A percentile compares a stretch with the other conserved stretches of the same genome.
Conservation (phyloP, 2,329 filamentous ascomycete genomes). For the Penicillium griseofulvum region DNA sequence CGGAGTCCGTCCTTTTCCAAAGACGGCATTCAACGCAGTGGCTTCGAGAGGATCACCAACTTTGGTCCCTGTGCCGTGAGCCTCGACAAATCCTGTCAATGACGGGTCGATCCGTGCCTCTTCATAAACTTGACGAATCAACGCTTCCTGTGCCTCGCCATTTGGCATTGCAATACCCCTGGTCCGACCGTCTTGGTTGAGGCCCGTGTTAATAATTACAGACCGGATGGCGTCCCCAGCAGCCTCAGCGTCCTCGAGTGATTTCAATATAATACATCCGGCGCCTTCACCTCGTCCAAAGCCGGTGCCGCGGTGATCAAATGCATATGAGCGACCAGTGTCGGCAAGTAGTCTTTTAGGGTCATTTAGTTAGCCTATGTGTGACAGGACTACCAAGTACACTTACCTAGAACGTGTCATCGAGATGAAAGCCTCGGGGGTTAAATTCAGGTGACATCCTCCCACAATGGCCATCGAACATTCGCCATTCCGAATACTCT, state of each 20-base stretch:
- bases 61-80: constrained; percentile 45
- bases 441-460: constrained; percentile 27
- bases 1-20: constrained; percentile 19
- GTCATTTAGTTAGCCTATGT: not conserved
- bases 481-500: constrained; percentile 26
- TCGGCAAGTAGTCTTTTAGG: constrained; percentile 20
- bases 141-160: constrained; percentile 35
- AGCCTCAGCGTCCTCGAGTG: constrained; percentile 25
- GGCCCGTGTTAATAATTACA: constrained; percentile 20
- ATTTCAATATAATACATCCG: constrained; percentile 27
- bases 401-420: constrained; percentile 24
- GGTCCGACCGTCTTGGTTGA: constrained; percentile 25
- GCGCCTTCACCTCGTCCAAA: constrained; percentile 40
- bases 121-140: constrained; percentile 41
- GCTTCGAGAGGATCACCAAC: constrained; percentile 36
- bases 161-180: constrained; percentile 30
- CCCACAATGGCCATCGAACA: constrained; percentile 27
- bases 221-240: constrained; percentile 25
- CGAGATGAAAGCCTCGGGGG: constrained; percentile 23
- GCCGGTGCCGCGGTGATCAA: constrained; percentile 26
- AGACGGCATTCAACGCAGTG: constrained; percentile 20
- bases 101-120: constrained; percentile 36
- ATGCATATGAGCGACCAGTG: constrained; percentile 26
- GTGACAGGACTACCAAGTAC: not conserved
- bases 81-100: constrained; percentile 39